These are phyloP conservation scores for Colletotrichum filicis DNA, from an alignment of 2,329 filamentous ascomycete species.

Conservation along the genomic window DNA sequence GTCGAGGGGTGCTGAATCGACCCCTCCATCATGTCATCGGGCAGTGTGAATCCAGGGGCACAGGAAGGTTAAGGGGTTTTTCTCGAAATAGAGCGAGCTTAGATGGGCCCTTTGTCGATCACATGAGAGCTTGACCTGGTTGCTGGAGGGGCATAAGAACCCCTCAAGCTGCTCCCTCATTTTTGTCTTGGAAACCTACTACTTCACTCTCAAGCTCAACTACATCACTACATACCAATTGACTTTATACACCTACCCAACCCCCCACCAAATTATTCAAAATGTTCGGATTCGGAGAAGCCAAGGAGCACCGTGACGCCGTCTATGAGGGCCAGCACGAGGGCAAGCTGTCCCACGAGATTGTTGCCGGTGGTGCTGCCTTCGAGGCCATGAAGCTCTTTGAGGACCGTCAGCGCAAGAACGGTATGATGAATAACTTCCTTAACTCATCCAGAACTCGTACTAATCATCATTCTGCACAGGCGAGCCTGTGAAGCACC, in stretches of 20 bases:
- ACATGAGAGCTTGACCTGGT: constrained; percentile 18
- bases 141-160: constrained; percentile 19
- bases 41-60: constrained; percentile 6
- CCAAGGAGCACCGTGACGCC: constrained; percentile 37
- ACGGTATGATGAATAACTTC: constrained; percentile 60
- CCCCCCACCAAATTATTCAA: not conserved
- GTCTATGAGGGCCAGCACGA: constrained; percentile 42
- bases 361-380: constrained; percentile 79
- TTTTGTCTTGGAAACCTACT: rapidly evolving
- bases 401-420: constrained; percentile 77
- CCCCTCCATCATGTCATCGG: not conserved
- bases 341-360: constrained; percentile 66
- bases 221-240: not conserved
- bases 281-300: constrained; percentile 37
- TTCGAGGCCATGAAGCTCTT: constrained; percentile 85
- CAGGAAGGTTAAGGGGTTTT: not conserved
- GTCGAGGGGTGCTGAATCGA: not conserved
- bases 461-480: not conserved
- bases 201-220: not conserved
- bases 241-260: not conserved
- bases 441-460: not conserved
- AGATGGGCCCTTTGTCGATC: constrained; percentile 5
- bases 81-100: constrained; percentile 20
- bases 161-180: constrained; percentile 15
- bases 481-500: constrained; percentile 78